These are phyloP conservation scores for Erigeron canadensis DNA, from an alignment of 129 eudicot genomes.

Conservation along the genomic window DNA sequence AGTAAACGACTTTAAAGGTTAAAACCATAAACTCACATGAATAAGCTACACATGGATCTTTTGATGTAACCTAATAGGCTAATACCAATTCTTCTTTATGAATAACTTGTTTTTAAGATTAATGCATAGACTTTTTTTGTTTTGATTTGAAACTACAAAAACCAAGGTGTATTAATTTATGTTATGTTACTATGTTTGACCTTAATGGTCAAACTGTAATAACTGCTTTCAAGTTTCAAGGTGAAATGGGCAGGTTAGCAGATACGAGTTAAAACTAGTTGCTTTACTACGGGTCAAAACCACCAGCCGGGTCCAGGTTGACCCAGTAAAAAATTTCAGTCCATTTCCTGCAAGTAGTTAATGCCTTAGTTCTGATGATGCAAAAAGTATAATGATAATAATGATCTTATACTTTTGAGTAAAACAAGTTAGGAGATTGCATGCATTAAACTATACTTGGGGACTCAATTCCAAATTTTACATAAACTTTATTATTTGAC, in stretches of 20 bases:
- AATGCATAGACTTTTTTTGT: no score
- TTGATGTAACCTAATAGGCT: neutral
- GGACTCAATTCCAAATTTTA: no score
- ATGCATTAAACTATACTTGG: neutral
- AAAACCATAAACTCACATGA: neutral
- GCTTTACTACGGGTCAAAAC: neutral
- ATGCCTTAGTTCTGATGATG: neutral
- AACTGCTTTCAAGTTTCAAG: neutral
- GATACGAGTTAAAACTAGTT: neutral
- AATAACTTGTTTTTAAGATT: neutral
- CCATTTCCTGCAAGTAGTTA: neutral
- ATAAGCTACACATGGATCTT: neutral
- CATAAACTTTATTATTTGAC: no score
- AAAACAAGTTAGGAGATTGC: neutral
- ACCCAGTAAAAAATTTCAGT: neutral
- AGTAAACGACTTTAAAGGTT: constrained; percentile 8
- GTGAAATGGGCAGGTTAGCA: neutral
- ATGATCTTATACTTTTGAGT: neutral
- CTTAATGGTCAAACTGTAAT: constrained; percentile 7
- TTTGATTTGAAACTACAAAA: no score
- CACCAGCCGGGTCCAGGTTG: neutral
- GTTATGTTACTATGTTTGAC: constrained; percentile 13
- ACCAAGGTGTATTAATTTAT: no score
- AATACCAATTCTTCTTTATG: neutral
- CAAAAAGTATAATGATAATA: neutral